Base-by-base conservation (phyloP, 2,329 filamentous ascomycete genomes). In the Fusarium sp. region DNA sequence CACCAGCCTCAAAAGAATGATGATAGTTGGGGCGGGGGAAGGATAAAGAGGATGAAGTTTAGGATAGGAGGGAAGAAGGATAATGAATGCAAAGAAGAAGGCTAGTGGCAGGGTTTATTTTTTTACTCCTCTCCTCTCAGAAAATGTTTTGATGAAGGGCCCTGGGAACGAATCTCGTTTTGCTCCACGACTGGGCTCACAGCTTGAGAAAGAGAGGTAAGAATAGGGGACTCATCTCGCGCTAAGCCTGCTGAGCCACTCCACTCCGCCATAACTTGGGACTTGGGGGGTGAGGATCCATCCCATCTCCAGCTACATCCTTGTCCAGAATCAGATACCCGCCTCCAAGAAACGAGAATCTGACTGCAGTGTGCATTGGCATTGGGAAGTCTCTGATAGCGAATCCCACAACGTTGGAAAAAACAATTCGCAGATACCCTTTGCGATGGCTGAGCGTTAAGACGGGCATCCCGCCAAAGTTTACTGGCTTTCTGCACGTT, bases 221-320 rank as follows among this genome's bases (percentile, higher is more conserved):
- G 73, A 75, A 76, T 76, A 76, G 74, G 74, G 73, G 74, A 76
- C 74, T 69, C 69, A 59, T 52, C 35, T 72, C 68, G 62, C 72
- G 71, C 73, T 75, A 75, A 71, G 71, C 63, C 63, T 70, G 74
- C 74, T 76, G 73, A 76, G 74, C 74, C 74, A 76, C 74, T 68
- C 70, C 63, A 73, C 71, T 69, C 67, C 65, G 72, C 71, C 71
- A 63, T 71, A 54, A 66, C 57, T 74, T 63, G 59, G 57, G 26
- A 64, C 58, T 72, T 70, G 57, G 61, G 63, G 71, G 70, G 69
- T 61, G 57, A 61, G 69, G 70, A 68, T 69, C 70, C 70, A 62
- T 72, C 57, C 67, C 67, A 64, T 70, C 58, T 70, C 60, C 48
- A 56, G 63, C 54, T 54, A 31, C 37, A 65, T 63, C 68, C 72